Evolutionary conservation across 768 basidiomycete genomes (phyloP).

Genomic region (Paxillus rubicundulus): DNA sequence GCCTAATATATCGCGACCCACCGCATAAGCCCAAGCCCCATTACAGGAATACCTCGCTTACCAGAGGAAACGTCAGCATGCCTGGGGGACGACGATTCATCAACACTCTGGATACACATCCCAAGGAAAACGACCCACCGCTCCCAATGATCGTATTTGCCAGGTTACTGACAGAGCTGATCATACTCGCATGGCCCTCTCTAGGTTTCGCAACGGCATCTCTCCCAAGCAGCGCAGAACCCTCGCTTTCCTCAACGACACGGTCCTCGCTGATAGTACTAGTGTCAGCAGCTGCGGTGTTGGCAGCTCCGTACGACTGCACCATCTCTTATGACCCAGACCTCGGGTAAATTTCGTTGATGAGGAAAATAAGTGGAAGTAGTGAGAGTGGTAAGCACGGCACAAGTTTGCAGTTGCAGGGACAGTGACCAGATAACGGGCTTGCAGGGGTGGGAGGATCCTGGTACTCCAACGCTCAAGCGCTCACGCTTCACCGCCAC

Average conservation of each 20-base stretch:
- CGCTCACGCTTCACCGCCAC: no score
- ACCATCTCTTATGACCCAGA: conserved; percentile 56
- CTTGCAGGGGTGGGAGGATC: not conserved
- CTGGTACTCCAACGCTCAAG: not conserved
- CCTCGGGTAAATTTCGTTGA: not conserved
- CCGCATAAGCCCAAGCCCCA: not conserved
- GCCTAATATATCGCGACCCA: conserved; percentile 47
- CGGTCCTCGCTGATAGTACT: conserved; percentile 1
- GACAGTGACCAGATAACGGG: not conserved
- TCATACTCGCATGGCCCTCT: conserved; percentile 69
- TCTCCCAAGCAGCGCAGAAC: conserved; percentile 56
- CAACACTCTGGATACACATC: not conserved
- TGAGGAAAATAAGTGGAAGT: not conserved
- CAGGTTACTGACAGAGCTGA: conserved; percentile 75
- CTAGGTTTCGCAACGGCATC: conserved; percentile 27
- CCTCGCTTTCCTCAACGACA: conserved; percentile 41
- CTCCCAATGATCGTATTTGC: conserved; percentile 92
- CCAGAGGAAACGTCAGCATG: conserved; percentile 87
- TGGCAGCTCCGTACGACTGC: conserved; percentile 63
- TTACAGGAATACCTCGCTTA: conserved; percentile 30
- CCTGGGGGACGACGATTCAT: conserved; percentile 40
- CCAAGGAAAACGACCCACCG: conserved; percentile 44
- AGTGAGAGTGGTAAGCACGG: not conserved
- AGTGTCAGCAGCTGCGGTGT: conserved; percentile 29
- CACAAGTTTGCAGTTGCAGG: not conserved